Base-by-base conservation (phyloP, 2,329 filamentous ascomycete species). In the Fusarium nematophilum region DNA sequence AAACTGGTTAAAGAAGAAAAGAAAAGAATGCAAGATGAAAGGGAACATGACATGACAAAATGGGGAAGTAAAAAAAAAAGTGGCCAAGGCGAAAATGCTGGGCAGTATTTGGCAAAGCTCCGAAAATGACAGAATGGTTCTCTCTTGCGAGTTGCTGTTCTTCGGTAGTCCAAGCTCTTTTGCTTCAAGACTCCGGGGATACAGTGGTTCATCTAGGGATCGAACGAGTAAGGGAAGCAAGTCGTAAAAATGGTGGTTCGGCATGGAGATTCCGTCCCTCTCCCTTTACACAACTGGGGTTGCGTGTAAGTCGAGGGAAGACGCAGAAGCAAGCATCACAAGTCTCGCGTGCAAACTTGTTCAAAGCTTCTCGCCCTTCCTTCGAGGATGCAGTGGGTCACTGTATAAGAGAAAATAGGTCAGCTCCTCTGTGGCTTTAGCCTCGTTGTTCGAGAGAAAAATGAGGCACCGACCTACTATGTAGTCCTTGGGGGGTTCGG, bases 401-500 rank as follows among this genome's bases (percentile, higher is more conserved):
- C 66, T 68, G 46, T 21, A 25, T 15, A 9, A 31, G 18, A 38
- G 10, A 44, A 14, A n/a, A n/a, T 21, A 11, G 11, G 46, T 68
- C 40, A 69, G 66, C 47, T 34, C 25, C 30, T 38, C 38, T 30
- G 18, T 26, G 26, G 25, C 36, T 23, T 40, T n/a, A 42, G 34
- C 18, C 25, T 44, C n/a, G 38, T 33, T 27, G 9, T 13, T 11
- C 14, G 52, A 51, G 62, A 52, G 48, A 21, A 57, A 54, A 37
- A 15, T 37, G 42, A 60, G 57, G n/a, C 52, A 69, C 66, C 34
- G 52, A 69, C 67, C 63, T 65, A 65, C 63, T 68, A 68, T 25
- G 62, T 54, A 13, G 56, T 40, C 44, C 51, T 57, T 43, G 59
- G 62, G 37, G 72, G 72, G 18, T 74, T 73, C 14, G 70, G 71